These are phyloP conservation scores for Boletus smithii DNA, from an alignment of 1,284 basidiomycete species.

Conservation along the genomic window DNA sequence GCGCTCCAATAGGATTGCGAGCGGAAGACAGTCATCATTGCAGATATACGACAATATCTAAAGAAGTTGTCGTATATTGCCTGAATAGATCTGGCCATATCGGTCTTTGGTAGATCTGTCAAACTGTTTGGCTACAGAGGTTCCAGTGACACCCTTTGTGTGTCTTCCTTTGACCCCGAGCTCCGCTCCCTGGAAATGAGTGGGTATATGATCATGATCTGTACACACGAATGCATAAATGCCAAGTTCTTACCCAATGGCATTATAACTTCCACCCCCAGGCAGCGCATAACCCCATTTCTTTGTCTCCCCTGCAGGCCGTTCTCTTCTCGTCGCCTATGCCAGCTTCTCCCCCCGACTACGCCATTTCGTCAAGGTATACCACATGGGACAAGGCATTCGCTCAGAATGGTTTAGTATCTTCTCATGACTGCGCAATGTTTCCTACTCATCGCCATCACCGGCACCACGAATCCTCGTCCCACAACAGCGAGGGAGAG, in stretches of 20 bases:
- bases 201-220: conserved; percentile 39
- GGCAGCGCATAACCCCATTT: conserved; percentile 21
- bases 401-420: conserved; percentile 39
- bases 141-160: conserved; percentile 39
- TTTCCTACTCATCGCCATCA: conserved; percentile 32
- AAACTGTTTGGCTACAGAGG: conserved; percentile 44
- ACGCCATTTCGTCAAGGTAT: conserved; percentile 29
- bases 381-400: conserved; percentile 37
- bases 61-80: conserved; percentile 35
- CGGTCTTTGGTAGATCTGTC: conserved; percentile 46
- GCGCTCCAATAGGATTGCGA: conserved; percentile 40
- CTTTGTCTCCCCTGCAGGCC: conserved; percentile 24
- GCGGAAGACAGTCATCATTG: conserved; percentile 30
- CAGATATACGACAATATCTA: conserved; percentile 32
- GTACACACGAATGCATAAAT: conserved; percentile 39
- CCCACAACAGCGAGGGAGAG: conserved; percentile 29
- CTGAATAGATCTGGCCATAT: conserved; percentile 45
- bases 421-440: conserved; percentile 37
- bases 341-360: conserved; percentile 31
- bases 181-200: conserved; percentile 42
- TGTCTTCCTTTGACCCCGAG: conserved; percentile 44
- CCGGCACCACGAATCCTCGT: conserved; percentile 21
- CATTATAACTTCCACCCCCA: conserved; percentile 31
- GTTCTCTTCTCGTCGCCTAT: conserved; percentile 26
- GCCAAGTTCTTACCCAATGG: conserved; percentile 36